phyloP scores from a whole-genome alignment of 371 early-diverging fungal genomes.

The Sporodiniella umbellata region DNA sequence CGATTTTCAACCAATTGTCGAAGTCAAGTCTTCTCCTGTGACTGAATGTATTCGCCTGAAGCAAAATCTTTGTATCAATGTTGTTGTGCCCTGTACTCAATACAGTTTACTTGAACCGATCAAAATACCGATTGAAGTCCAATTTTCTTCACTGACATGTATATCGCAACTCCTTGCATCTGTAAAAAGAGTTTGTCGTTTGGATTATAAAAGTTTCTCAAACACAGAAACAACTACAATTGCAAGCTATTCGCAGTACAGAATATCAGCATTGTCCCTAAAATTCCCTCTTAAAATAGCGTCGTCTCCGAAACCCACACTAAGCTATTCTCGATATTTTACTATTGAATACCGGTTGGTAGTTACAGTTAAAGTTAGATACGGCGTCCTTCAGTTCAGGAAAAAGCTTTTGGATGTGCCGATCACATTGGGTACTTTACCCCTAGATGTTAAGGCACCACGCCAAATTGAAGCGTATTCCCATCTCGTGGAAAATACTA shows the following conservation, averaged over 20 bases:
- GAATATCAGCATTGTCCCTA: slow-evolving; percentile 1
- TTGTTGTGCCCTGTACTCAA: slow-evolving; percentile 18
- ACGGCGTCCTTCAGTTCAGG: slow-evolving; percentile 16
- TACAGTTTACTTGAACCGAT: slow-evolving; percentile 17
- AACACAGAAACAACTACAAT: slow-evolving; percentile 15
- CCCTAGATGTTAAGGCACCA: slow-evolving; percentile 17
- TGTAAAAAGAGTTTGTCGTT: slow-evolving; percentile 20
- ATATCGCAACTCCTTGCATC: slow-evolving; percentile 14
- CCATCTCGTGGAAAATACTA: slow-evolving; percentile 7
- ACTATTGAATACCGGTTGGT: slow-evolving; percentile 16
- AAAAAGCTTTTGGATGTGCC: slow-evolving; percentile 23
- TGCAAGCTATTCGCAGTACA: slow-evolving; percentile 6
- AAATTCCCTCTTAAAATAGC: slow-evolving; percentile 8
- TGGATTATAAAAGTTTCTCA: slow-evolving; percentile 25
- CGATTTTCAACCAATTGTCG: slow-evolving; percentile 21
- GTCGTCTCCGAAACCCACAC: slow-evolving; percentile 4
- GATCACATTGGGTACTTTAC: slow-evolving; percentile 19
- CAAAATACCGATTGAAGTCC: slow-evolving; percentile 7
- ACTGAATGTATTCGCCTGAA: slow-evolving; percentile 7
- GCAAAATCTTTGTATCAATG: slow-evolving; percentile 4
- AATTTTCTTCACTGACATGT: not conserved
- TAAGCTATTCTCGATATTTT: slow-evolving; percentile 15
- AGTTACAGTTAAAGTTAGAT: slow-evolving; percentile 13
- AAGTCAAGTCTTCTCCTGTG: slow-evolving; percentile 15
- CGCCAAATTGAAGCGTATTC: slow-evolving; percentile 20